phyloP scores from a whole-genome alignment of 1,284 basidiomycete species.

The Fomes fomentarius region DNA sequence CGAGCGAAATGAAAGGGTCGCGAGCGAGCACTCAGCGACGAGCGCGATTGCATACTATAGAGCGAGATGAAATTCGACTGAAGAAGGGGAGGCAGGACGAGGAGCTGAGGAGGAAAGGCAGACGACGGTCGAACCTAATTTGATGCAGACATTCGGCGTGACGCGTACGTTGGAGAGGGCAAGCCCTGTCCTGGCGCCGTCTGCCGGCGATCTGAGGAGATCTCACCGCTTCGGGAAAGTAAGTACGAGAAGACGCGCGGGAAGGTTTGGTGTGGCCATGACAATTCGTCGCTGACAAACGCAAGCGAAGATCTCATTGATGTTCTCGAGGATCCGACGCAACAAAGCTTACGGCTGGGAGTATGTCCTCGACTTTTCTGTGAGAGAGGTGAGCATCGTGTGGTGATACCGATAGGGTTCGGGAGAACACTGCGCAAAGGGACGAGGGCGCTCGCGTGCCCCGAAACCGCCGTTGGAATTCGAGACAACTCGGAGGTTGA shows the following conservation, averaged over 20 bases:
- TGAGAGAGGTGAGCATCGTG: not conserved
- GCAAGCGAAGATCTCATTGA: slow-evolving; percentile 11
- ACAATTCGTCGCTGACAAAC: not conserved
- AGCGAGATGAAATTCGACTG: not conserved
- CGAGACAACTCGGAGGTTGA: not conserved
- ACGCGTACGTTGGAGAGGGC: too few species aligned
- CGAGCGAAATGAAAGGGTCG: not conserved
- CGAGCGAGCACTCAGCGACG: not conserved
- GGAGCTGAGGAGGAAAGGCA: not conserved
- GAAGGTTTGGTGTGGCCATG: not conserved
- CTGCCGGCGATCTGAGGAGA: slow-evolving; percentile 2
- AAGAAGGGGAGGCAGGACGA: not conserved
- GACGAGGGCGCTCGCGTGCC: slow-evolving; percentile 6
- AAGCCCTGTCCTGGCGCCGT: not conserved
- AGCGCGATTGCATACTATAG: not conserved
- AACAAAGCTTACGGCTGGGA: slow-evolving; percentile 1
- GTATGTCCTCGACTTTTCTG: slow-evolving; percentile 4
- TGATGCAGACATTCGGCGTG: not conserved
- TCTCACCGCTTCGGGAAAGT: not conserved
- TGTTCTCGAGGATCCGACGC: slow-evolving; percentile 3
- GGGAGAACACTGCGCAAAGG: slow-evolving; percentile 5
- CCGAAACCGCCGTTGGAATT: slow-evolving; percentile 1
- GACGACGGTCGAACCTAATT: too few species aligned
- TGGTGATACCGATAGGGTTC: too few species aligned
- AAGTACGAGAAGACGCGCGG: not conserved